Evolutionary conservation across 108 stramenopile genomes (phyloP).

Genomic region (Skeletonema grethae): DNA sequence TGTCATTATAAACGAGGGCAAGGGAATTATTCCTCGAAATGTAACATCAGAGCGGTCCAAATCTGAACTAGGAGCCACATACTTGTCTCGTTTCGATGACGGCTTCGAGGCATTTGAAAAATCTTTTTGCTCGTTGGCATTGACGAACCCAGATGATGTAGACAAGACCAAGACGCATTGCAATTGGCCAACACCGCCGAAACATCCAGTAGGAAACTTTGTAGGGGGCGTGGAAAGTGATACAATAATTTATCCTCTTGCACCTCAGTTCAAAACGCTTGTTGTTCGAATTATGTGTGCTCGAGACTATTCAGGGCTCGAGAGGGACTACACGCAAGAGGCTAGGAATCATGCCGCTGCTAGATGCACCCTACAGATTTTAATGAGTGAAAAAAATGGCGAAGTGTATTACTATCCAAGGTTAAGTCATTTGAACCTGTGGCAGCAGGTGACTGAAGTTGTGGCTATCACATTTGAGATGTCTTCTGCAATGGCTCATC

Average conservation of each 20-base stretch:
- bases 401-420: constrained; percentile 19
- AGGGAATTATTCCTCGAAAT: not conserved
- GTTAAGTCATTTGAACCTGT: constrained; percentile 24
- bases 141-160: constrained; percentile 9
- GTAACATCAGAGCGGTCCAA: constrained; percentile 2
- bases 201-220: constrained; percentile 15
- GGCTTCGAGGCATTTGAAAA: constrained; percentile 12
- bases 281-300: constrained; percentile 24
- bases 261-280: constrained; percentile 13
- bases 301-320: constrained; percentile 17
- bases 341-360: constrained; percentile 28
- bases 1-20: constrained; percentile 16
- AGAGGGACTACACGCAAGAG: constrained; percentile 24
- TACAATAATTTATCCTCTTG: constrained; percentile 14
- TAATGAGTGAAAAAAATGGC: not conserved
- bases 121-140: constrained; percentile 7
- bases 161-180: constrained; percentile 16
- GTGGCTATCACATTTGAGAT: constrained; percentile 16
- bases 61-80: not conserved
- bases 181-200: constrained; percentile 18
- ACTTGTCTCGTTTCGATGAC: not conserved
- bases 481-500: not conserved
- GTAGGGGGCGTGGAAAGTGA: constrained; percentile 19
- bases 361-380: constrained; percentile 1
- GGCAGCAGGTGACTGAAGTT: constrained; percentile 16